Evolutionary conservation across 352 stramenopile species (phyloP).

Genomic region (Phytophthora pseudosyringae): DNA sequence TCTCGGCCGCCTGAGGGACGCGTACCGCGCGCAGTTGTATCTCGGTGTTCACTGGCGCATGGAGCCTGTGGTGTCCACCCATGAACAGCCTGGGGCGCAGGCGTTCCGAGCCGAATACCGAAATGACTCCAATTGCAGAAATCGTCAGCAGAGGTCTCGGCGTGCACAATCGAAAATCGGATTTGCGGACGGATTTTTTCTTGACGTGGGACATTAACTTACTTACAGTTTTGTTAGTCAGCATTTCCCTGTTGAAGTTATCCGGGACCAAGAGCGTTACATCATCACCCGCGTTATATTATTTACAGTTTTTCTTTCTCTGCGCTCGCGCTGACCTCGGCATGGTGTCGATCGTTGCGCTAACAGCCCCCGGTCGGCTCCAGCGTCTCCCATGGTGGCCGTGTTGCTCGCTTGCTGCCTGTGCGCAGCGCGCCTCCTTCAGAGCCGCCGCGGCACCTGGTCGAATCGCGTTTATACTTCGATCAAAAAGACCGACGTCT

Average conservation of each 20-base stretch:
- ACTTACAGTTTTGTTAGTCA: neutral
- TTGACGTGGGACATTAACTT: neutral
- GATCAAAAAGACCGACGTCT: neutral
- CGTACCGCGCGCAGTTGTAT: neutral
- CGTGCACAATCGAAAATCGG: conserved; percentile 9
- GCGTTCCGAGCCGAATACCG: conserved; percentile 2
- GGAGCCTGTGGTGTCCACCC: conserved; percentile 2
- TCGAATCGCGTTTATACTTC: conserved; percentile 25
- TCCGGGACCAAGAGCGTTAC: conserved; percentile 2
- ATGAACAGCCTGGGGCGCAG: conserved; percentile 1
- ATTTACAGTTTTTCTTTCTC: conserved; percentile 20
- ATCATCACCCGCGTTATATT: conserved; percentile 20
- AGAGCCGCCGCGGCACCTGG: conserved; percentile 2
- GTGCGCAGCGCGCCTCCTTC: conserved; percentile 7
- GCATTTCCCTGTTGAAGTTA: neutral
- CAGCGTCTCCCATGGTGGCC: neutral
- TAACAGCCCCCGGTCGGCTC: neutral
- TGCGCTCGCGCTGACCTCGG: neutral
- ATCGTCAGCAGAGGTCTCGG: conserved; percentile 9
- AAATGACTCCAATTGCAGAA: conserved; percentile 20
- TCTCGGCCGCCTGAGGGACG: conserved; percentile 1
- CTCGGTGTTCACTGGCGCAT: conserved; percentile 7
- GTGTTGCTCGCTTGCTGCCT: conserved; percentile 8
- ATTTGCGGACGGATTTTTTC: conserved; percentile 3
- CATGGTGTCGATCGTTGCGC: conserved; percentile 2